Evolutionary conservation across 805 yeast genomes (phyloP), one percentile per base, ranked within the genome.

Genomic region (Cyberlindnera mycetangii): DNA sequence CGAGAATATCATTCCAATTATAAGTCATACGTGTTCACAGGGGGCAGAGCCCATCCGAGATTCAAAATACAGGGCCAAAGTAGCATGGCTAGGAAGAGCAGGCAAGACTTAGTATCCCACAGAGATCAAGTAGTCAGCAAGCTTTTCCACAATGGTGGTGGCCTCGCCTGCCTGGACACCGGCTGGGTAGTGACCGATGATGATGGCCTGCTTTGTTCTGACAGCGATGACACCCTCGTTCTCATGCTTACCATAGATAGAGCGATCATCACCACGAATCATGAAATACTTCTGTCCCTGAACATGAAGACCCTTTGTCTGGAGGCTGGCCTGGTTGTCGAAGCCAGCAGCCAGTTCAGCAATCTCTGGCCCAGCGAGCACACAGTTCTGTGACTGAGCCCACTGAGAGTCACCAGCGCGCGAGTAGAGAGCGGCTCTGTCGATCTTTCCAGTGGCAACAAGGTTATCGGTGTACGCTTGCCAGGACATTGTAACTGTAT

Each of bases 401-500:
- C 99, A 93, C 42, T 81, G 77, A 17, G 96, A 78, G 66, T 90
- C 96, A 37, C 99, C 99, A 12, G 95, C 96, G 55, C 86, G 84
- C 9, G 97, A 90, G 69, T 86, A 90, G 55, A 93, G 80, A 33
- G 95, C 93, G 27, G 98, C 97, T 66, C 81, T 81, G 71, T 92
- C 97, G 54, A 93, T 75, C 66, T 87, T 88, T 51, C 89, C 88
- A 41, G 97, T 85, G 45, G 83, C 86, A 54, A 85, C 71, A 56
- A 93, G 81, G 71, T 89, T 92, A 66, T 93, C 98, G 44, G 97
- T 89, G 77, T 93, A 93, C 49, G 97, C 97, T 89, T 70, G 74
- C 75, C 75, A 71, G 60, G 75, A 70, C 75, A 71, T 71, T 35
- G 22, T 43, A 3, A 5, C 8, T 34, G 17, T 34, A 4, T 21